Evolutionary conservation across 345 rosid genomes (phyloP).

Genomic region (Carallia pectinifolia): DNA sequence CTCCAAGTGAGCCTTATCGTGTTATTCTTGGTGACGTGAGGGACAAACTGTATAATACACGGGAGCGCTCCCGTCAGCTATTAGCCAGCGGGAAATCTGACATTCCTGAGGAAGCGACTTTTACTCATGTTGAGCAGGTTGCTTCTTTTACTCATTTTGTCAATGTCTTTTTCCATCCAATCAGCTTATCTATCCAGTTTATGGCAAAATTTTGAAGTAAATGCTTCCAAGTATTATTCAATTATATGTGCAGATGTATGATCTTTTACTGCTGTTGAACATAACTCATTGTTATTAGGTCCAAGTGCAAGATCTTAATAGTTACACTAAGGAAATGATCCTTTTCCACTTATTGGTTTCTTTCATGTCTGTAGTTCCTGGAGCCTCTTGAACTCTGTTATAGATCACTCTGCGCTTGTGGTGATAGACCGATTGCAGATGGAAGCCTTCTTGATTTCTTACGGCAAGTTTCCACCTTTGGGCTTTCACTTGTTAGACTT

Average conservation of each 20-base stretch:
- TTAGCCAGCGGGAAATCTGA: conserved; percentile 76
- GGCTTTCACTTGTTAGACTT: conserved; percentile 89
- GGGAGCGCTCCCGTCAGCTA: conserved; percentile 88
- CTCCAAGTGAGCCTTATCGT: conserved; percentile 87
- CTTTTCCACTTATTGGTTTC: conserved; percentile 17
- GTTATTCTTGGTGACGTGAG: conserved; percentile 92
- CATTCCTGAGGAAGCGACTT: conserved; percentile 70
- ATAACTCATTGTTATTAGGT: background rate
- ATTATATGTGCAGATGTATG: too few relatives aligned
- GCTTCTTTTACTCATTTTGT: background rate
- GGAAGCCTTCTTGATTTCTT: conserved; percentile 98
- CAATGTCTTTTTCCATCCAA: background rate
- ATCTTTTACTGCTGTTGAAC: too few relatives aligned
- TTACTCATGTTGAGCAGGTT: conserved; percentile 79
- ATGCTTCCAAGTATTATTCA: too few relatives aligned
- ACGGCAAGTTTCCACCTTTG: conserved; percentile 97
- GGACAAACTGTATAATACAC: conserved; percentile 85
- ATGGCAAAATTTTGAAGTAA: too few relatives aligned
- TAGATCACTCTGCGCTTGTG: conserved; percentile 84
- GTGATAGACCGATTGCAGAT: conserved; percentile 94
- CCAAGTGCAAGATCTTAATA: background rate
- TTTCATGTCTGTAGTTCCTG: conserved; percentile 59
- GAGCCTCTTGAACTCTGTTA: conserved; percentile 97
- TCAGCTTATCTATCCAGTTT: too few relatives aligned
- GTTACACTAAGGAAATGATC: too few relatives aligned